phyloP scores from a whole-genome alignment of 2,329 filamentous ascomycete species.

The Aspergillus quadricinctus region DNA sequence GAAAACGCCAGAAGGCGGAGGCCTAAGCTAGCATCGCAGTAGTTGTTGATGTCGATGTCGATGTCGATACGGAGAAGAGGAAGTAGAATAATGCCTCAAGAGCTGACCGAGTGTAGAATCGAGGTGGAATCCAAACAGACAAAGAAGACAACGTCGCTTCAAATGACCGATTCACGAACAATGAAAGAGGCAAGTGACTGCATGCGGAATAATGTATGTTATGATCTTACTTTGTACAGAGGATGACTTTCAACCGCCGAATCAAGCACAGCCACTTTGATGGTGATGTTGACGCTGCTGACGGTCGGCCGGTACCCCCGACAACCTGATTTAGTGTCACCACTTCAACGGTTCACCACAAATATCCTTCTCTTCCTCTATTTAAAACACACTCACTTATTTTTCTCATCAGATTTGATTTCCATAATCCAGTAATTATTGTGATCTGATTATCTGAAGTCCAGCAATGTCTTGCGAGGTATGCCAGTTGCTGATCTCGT shows the following conservation, averaged over 20 bases:
- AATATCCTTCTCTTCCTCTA: not conserved
- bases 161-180: not conserved
- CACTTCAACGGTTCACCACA: too few relatives aligned
- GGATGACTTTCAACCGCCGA: not conserved
- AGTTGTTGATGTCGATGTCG: not conserved
- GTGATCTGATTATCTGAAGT: not conserved
- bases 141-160: not conserved
- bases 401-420: too few relatives aligned
- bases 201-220: not conserved
- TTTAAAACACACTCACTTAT: not conserved
- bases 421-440: not conserved
- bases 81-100: not conserved
- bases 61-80: not conserved
- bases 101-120: not conserved
- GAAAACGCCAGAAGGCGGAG: not conserved
- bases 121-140: not conserved
- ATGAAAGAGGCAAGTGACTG: not conserved
- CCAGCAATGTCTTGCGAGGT: not conserved
- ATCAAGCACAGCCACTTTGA: not conserved
- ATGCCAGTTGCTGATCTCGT: not conserved
- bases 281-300: too few relatives aligned
- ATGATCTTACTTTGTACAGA: not conserved
- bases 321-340: not conserved
- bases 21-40: not conserved
- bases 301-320: not conserved